Conservation (phyloP, 139 green algal genomes). For the Picochlorum sp. region DNA sequence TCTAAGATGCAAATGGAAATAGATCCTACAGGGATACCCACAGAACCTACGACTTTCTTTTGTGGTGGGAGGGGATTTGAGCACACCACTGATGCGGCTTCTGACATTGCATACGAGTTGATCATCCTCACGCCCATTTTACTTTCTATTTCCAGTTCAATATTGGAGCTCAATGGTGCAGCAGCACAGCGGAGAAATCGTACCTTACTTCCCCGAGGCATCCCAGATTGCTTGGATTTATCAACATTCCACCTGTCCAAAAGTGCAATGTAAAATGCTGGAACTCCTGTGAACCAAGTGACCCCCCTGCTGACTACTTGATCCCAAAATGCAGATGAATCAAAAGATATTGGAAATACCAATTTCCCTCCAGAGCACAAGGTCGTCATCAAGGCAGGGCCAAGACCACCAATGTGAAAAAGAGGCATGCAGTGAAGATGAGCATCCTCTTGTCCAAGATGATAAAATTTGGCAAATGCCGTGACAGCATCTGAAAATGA, state of each 20-base stretch:
- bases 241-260: not conserved
- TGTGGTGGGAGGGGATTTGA: not conserved
- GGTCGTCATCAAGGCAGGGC: conserved; percentile 59
- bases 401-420: conserved; percentile 86
- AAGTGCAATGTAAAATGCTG: conserved; percentile 4
- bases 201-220: not conserved
- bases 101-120: not conserved
- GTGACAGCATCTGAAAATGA: conserved; percentile 56
- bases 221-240: not conserved
- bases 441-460: conserved; percentile 44
- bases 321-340: conserved; percentile 55
- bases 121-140: not conserved
- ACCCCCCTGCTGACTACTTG: conserved; percentile 30
- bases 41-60: not conserved
- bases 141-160: not conserved
- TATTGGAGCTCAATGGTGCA: not conserved
- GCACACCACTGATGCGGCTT: not conserved
- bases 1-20: not conserved
- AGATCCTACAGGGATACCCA: not conserved
- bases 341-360: conserved; percentile 53
- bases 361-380: conserved; percentile 45
- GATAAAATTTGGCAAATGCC: conserved; percentile 69
- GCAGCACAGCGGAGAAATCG: not conserved
- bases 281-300: conserved; percentile 69
- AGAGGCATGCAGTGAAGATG: conserved; percentile 73